These are phyloP conservation scores for Calonectria hongkongensis DNA, from an alignment of 2,329 filamentous ascomycete genomes.

Conservation along the genomic window DNA sequence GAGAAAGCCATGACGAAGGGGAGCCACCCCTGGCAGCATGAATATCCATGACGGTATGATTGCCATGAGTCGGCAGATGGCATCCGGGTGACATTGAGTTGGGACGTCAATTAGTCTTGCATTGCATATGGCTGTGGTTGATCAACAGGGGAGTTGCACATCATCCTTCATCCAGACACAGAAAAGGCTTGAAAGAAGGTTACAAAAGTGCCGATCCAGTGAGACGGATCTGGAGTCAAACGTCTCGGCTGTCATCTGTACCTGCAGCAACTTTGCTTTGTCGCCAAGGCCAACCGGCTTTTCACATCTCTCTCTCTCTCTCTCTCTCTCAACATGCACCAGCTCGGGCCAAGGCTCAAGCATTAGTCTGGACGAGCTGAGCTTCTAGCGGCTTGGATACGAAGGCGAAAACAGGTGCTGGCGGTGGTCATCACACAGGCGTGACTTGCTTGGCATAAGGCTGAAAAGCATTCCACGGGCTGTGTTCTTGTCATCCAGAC, in stretches of 20 bases:
- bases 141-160: conserved; percentile 4
- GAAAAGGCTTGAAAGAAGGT: not conserved
- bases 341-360: not conserved
- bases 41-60: conserved; percentile 1
- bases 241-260: not conserved
- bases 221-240: conserved; percentile 8
- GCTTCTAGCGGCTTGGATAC: conserved; percentile 3
- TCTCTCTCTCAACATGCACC: too few relatives aligned
- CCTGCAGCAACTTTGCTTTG: too few relatives aligned
- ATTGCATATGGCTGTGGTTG: not conserved
- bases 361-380: not conserved
- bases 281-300: too few relatives aligned
- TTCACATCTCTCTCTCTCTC: not conserved
- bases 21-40: not conserved
- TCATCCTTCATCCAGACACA: not conserved
- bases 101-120: not conserved
- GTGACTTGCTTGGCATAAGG: not conserved
- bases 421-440: conserved; percentile 3
- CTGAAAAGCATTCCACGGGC: not conserved
- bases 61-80: not conserved
- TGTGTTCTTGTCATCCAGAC: not conserved
- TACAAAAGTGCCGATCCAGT: not conserved
- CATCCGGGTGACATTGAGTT: not conserved
- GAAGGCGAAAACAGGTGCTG: not conserved
- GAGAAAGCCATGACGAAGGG: not conserved